phyloP scores from a whole-genome alignment of 2,329 filamentous ascomycete species.

The Incumbomyces lentus region DNA sequence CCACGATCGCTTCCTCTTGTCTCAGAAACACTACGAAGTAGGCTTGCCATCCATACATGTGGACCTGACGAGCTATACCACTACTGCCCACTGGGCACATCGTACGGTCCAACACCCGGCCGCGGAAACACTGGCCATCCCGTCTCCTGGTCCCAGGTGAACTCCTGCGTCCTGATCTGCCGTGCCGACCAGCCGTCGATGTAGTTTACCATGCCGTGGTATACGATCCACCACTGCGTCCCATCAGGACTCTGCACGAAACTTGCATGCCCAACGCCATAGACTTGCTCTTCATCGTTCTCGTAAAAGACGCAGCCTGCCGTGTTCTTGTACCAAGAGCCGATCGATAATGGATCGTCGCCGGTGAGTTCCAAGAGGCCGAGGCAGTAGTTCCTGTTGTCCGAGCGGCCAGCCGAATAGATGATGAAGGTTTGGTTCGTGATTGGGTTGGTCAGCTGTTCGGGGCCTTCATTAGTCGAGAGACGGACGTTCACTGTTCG shows the following conservation, averaged over 20 bases:
- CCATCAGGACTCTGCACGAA: slow-evolving; percentile 41
- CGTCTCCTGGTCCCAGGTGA: slow-evolving; percentile 36
- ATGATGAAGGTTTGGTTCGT: slow-evolving; percentile 41
- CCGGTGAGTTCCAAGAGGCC: slow-evolving; percentile 41
- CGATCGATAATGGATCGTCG: slow-evolving; percentile 36
- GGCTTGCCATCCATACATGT: too few relatives aligned
- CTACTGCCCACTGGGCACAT: slow-evolving; percentile 23
- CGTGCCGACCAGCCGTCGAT: slow-evolving; percentile 37
- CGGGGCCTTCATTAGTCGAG: slow-evolving; percentile 40
- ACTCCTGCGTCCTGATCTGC: slow-evolving; percentile 40
- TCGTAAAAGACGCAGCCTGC: slow-evolving; percentile 41
- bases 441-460: slow-evolving; percentile 39
- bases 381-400: slow-evolving; percentile 45
- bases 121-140: slow-evolving; percentile 38
- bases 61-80: not conserved
- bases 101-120: slow-evolving; percentile 41
- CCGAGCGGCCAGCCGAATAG: slow-evolving; percentile 40
- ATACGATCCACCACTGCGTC: slow-evolving; percentile 42
- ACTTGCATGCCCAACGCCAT: slow-evolving; percentile 42
- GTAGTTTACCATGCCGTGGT: slow-evolving; percentile 43
- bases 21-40: too few relatives aligned
- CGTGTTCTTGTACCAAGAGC: slow-evolving; percentile 39
- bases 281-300: slow-evolving; percentile 34
- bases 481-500: slow-evolving; percentile 29
- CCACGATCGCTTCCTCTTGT: too few relatives aligned